phyloP scores from a whole-genome alignment of 257 asterid genomes.

The Lithospermum erythrorhizon region DNA sequence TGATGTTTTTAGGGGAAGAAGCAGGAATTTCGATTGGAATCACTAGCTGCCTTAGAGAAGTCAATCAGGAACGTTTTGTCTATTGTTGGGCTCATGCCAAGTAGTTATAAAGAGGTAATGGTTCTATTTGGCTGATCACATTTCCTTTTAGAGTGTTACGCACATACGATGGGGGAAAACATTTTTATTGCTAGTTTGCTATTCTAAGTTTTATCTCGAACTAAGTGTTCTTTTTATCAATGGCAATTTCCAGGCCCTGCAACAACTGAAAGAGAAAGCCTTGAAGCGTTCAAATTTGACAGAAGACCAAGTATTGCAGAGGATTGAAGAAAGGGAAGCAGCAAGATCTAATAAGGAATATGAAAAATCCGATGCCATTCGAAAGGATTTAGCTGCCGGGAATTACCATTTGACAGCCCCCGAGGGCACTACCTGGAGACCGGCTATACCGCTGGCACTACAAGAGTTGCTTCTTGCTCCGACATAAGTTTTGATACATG shows the following conservation, averaged over 20 bases:
- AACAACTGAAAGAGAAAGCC: conserved; percentile 57
- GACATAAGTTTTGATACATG: conserved; percentile 12
- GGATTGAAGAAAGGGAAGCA: conserved; percentile 34
- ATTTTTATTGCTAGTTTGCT: too few relatives aligned
- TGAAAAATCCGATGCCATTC: conserved; percentile 64
- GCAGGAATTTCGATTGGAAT: conserved; percentile 57
- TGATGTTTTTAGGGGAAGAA: conserved; percentile 71
- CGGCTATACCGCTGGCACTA: conserved; percentile 45
- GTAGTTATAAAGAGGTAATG: conserved; percentile 27
- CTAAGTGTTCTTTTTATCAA: background rate
- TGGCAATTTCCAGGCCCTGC: conserved; percentile 37
- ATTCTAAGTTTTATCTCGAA: too few relatives aligned
- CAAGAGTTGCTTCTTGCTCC: conserved; percentile 32
- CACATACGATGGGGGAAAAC: too few relatives aligned
- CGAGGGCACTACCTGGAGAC: conserved; percentile 55
- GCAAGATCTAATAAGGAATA: conserved; percentile 77
- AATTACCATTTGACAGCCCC: conserved; percentile 84
- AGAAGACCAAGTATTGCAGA: conserved; percentile 44
- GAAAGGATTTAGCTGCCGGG: conserved; percentile 76
- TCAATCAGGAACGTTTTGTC: conserved; percentile 38
- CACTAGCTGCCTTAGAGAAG: conserved; percentile 66
- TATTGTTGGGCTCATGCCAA: conserved; percentile 68
- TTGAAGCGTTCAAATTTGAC: conserved; percentile 67
- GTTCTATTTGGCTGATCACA: background rate
- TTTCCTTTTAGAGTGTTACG: background rate